Evolutionary conservation across 2,329 filamentous ascomycete genomes (phyloP).

Genomic region (Aspergillus sp.): DNA sequence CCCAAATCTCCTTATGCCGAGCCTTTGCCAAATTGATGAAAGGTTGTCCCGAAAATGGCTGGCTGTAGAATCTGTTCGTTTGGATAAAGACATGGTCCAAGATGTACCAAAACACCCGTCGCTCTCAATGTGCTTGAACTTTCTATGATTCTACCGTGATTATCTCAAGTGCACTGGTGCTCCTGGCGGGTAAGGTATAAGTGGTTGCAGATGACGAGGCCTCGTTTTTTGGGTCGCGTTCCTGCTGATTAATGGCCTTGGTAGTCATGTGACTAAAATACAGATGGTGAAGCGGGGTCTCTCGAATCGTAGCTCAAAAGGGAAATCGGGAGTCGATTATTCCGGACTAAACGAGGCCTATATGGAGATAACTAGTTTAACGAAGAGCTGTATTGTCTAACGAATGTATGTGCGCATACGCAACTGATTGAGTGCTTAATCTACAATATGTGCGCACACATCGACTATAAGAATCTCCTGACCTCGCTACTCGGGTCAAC

Average conservation of each 20-base stretch:
- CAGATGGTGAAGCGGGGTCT: too few relatives aligned
- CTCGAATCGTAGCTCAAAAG: too few relatives aligned
- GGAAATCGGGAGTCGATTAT: too few relatives aligned
- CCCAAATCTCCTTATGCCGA: slow-evolving; percentile 1
- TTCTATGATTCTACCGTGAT: neutral
- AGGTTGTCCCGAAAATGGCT: slow-evolving; percentile 1
- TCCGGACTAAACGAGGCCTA: too few relatives aligned
- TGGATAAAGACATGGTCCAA: slow-evolving; percentile 1
- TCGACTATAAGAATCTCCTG: too few relatives aligned
- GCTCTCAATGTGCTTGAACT: neutral
- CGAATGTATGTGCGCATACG: too few relatives aligned
- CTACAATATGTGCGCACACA: too few relatives aligned
- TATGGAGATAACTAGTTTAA: too few relatives aligned
- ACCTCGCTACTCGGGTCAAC: too few relatives aligned
- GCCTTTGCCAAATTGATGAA: slow-evolving; percentile 1
- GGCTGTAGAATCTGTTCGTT: neutral
- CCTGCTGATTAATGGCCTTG: neutral
- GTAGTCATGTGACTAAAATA: neutral
- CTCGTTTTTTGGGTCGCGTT: neutral
- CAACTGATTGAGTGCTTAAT: too few relatives aligned
- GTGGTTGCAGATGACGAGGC: neutral
- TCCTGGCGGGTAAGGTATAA: neutral
- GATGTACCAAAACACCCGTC: slow-evolving; percentile 1
- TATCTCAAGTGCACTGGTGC: neutral
- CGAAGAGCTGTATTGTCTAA: too few relatives aligned